Evolutionary conservation across 495 filamentous ascomycete genomes (phyloP).

Genomic region (Neurospora terricola): DNA sequence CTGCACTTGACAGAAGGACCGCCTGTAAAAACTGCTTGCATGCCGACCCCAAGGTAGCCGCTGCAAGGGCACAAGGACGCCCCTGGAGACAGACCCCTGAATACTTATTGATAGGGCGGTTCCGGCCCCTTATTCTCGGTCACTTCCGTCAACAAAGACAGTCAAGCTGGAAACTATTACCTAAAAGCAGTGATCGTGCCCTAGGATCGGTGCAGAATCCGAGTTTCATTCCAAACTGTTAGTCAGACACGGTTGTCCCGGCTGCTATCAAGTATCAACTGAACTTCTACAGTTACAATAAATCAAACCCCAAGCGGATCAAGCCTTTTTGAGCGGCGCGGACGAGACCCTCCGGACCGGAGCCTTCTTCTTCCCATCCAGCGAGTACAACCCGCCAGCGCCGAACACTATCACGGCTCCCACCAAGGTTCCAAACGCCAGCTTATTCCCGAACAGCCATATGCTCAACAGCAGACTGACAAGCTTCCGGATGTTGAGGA

Average conservation of each 20-base stretch:
- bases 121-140: background rate
- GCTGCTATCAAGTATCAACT: background rate
- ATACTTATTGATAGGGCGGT: background rate
- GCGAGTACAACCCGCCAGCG: slow-evolving; percentile 79
- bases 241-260: background rate
- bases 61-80: background rate
- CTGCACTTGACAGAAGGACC: background rate
- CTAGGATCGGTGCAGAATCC: background rate
- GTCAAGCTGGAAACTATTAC: background rate
- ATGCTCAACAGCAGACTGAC: slow-evolving; percentile 84
- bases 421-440: slow-evolving; percentile 62
- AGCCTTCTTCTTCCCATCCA: slow-evolving; percentile 47
- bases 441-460: slow-evolving; percentile 79
- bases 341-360: slow-evolving; percentile 5
- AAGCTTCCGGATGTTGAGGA: slow-evolving; percentile 92
- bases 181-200: background rate
- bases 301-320: background rate
- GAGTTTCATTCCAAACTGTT: background rate
- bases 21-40: slow-evolving; percentile 8
- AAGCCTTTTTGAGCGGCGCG: background rate
- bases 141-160: background rate
- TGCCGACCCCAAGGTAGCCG: slow-evolving; percentile 14
- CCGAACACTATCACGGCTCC: slow-evolving; percentile 81
- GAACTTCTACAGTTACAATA: background rate
- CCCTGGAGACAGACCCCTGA: slow-evolving; percentile 4